Evolutionary conservation across 1,139 yeast species (phyloP).

Genomic region (Saccharomycopsis crataegensis): DNA sequence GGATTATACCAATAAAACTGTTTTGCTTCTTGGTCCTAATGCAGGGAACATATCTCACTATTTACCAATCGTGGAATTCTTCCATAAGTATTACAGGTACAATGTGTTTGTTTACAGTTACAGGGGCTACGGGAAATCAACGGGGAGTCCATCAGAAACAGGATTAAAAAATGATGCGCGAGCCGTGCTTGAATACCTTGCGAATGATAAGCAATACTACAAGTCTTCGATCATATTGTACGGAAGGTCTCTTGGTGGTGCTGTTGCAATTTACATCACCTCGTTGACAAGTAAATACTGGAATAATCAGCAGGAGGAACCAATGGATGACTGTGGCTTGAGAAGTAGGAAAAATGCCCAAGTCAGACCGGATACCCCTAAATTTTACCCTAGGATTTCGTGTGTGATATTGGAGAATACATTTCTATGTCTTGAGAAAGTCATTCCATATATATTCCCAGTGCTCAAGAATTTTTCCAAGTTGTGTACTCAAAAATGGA

Average conservation of each 20-base stretch:
- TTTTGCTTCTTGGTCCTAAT: slow-evolving; percentile 78
- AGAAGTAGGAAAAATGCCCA: not conserved
- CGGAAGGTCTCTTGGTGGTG: slow-evolving; percentile 94
- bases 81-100: slow-evolving; percentile 57
- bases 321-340: not conserved
- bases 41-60: slow-evolving; percentile 97
- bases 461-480: slow-evolving; percentile 46
- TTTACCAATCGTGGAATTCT: slow-evolving; percentile 70
- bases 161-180: slow-evolving; percentile 85
- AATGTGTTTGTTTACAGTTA: slow-evolving; percentile 85
- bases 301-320: not conserved
- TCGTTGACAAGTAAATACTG: not conserved
- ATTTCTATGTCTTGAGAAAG: slow-evolving; percentile 67
- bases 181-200: slow-evolving; percentile 55
- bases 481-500: slow-evolving; percentile 79
- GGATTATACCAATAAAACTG: slow-evolving; percentile 54
- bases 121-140: slow-evolving; percentile 85
- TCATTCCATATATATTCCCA: slow-evolving; percentile 81
- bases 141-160: slow-evolving; percentile 67
- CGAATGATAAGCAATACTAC: slow-evolving; percentile 43
- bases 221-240: slow-evolving; percentile 57
- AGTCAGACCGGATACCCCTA: not conserved
- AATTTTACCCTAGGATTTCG: slow-evolving; percentile 8
- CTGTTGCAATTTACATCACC: slow-evolving; percentile 74
- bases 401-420: slow-evolving; percentile 83